Percentiles rank a stretch among this genome's conserved stretches.
Evolutionary conservation across 2,329 filamentous ascomycete genomes (phyloP).

Genomic region (Trichophyton equinum): DNA sequence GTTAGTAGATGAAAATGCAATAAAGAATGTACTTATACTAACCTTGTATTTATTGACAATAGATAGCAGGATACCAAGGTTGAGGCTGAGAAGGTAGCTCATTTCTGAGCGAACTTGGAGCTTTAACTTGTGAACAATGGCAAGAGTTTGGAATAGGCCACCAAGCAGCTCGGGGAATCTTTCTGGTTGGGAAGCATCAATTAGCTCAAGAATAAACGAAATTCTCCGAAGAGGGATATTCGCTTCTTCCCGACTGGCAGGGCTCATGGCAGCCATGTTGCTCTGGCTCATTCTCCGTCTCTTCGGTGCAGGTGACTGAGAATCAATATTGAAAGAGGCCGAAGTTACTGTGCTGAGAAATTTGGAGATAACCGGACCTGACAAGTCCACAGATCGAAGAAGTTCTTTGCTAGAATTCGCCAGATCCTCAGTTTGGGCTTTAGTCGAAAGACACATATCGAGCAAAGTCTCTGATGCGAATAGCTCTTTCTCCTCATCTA

Average conservation of each 20-base stretch:
- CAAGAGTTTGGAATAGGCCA: constrained; percentile 70
- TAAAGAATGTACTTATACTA: not conserved
- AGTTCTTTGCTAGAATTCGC: constrained; percentile 45
- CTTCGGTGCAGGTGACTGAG: constrained; percentile 62
- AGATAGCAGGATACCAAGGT: constrained; percentile 66
- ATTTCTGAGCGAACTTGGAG: constrained; percentile 71
- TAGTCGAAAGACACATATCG: constrained; percentile 26
- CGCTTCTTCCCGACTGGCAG: constrained; percentile 46
- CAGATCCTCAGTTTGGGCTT: constrained; percentile 18
- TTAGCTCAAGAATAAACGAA: constrained; percentile 76
- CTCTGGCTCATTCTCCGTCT: constrained; percentile 65
- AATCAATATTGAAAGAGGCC: constrained; percentile 54
- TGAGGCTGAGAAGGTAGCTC: constrained; percentile 76
- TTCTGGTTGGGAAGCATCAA: constrained; percentile 67
- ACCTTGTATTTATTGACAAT: constrained; percentile 68
- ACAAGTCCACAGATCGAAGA: constrained; percentile 59
- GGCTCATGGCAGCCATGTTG: constrained; percentile 49
- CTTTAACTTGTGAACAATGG: constrained; percentile 74
- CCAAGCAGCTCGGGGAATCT: constrained; percentile 63
- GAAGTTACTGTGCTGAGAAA: constrained; percentile 65
- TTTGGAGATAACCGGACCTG: constrained; percentile 56
- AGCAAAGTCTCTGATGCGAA: constrained; percentile 29
- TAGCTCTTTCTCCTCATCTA: constrained; percentile 28
- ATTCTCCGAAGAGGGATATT: constrained; percentile 58
- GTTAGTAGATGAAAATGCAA: not conserved